Conservation (phyloP, 2,329 filamentous ascomycete genomes). For the Penicillium verrucosum region DNA sequence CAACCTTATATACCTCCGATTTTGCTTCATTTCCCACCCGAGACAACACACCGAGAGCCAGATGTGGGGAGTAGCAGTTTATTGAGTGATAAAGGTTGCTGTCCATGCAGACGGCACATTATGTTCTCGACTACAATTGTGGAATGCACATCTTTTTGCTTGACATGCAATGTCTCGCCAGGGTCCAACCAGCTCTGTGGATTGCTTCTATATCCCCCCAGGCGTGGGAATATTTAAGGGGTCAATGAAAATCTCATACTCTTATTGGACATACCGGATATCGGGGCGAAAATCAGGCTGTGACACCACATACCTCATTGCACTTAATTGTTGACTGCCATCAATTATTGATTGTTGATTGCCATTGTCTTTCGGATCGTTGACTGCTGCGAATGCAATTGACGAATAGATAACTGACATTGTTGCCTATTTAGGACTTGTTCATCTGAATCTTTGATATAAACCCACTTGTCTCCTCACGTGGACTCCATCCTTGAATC, state of each 20-base stretch:
- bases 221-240: conserved; percentile 13
- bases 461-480: conserved; percentile 2
- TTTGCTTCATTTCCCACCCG: not conserved
- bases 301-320: conserved; percentile 23
- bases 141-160: conserved; percentile 14
- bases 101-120: conserved; percentile 6
- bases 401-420: conserved; percentile 1
- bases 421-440: conserved; percentile 1
- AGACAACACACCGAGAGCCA: not conserved
- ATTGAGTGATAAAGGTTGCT: not conserved
- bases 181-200: conserved; percentile 9
- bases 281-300: conserved; percentile 13
- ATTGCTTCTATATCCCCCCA: conserved; percentile 2
- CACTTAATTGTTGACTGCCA: not conserved
- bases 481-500: conserved; percentile 25
- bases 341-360: not conserved
- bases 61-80: not conserved
- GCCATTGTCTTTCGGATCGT: not conserved
- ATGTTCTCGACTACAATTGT: conserved; percentile 9
- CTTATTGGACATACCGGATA: conserved; percentile 13
- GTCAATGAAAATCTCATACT: conserved; percentile 13
- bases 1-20: not conserved
- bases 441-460: conserved; percentile 4
- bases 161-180: not conserved
- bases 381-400: not conserved